Conservation (phyloP, 805 yeast genomes). For the Wickerhamiella azymoides region DNA sequence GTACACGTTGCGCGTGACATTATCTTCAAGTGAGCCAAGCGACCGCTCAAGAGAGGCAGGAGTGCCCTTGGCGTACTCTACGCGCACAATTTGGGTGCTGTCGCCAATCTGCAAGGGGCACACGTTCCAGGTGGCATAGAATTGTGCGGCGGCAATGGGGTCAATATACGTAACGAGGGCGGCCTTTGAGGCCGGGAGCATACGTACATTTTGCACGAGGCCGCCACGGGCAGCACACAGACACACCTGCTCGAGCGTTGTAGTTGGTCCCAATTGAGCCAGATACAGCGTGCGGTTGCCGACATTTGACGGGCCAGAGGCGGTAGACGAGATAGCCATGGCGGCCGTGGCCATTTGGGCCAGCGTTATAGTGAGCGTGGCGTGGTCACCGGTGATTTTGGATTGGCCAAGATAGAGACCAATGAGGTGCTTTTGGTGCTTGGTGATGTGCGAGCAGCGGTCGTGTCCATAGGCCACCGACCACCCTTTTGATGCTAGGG, state of each 20-base stretch:
- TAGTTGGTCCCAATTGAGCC: constrained; percentile 79
- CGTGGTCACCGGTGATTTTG: constrained; percentile 67
- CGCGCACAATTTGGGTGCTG: constrained; percentile 61
- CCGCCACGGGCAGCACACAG: constrained; percentile 88
- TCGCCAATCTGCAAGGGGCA: constrained; percentile 43
- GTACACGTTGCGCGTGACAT: constrained; percentile 88
- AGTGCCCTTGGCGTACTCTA: constrained; percentile 91
- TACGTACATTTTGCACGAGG: constrained; percentile 66
- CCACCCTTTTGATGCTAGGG: constrained; percentile 54
- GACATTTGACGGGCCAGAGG: constrained; percentile 78
- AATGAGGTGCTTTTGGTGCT: constrained; percentile 93
- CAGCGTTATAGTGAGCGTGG: constrained; percentile 37
- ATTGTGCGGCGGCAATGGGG: constrained; percentile 95
- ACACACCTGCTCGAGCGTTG: constrained; percentile 84
- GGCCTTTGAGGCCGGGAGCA: constrained; percentile 72
- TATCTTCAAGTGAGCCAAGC: constrained; percentile 69
- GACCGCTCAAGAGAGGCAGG: constrained; percentile 87
- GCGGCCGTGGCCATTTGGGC: constrained; percentile 95
- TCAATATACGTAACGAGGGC: constrained; percentile 93
- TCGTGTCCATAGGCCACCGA: constrained; percentile 64
- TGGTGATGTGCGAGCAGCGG: constrained; percentile 78
- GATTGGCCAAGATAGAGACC: constrained; percentile 87
- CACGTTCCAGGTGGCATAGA: constrained; percentile 83
- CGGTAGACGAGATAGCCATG: constrained; percentile 92
- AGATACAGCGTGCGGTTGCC: constrained; percentile 90